Base-by-base conservation (phyloP, 176 grass and related monocot genomes). In the Zea luxurians region DNA sequence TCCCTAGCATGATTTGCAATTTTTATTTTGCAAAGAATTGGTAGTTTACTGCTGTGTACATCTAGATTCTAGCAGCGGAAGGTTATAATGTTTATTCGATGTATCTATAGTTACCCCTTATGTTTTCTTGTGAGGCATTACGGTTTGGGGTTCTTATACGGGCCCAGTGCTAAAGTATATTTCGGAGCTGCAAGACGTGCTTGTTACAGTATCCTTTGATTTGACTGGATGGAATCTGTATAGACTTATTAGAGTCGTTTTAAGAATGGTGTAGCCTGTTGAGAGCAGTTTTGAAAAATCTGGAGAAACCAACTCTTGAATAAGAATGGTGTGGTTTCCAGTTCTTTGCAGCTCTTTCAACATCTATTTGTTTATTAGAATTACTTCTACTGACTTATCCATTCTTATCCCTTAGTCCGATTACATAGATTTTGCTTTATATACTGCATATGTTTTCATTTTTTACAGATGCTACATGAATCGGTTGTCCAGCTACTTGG, bases 81-180 rank as follows among this genome's bases (percentile, higher is more conserved):
- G 27, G 27, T 27, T 27, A 27, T 27, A 27, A 27, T 27, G 27
- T 27, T 27, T 27, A 27, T 27, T 27, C 27, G 27, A 27, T 27
- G 27, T 27, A 27, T 27, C 27, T 27, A 27, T 27, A 27, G 27
- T 27, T 27, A 27, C 27, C 27, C 27, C 27, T 27, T 27, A 27
- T 27, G 54, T 27, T 83, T 75, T 80, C 54, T 70, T 36, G 42
- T 44, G 52, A 54, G 45, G 70, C 37, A 15, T 57, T 27, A 27
- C 45, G 15, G 45, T 76, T 66, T 37, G 1, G 48, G 35, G 41
- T 77, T 77, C 10, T n/a, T 36, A 64, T 49, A 17, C 13, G 4
- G 5, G 46, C 66, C 77, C 60, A 4, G 38, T 67, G 58, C 7
- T 45, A 67, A 78, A 83, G 8, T 84, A 76, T 58, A 0, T 60